Evolutionary conservation across 495 filamentous ascomycete species (phyloP), one percentile per base, ranked within the genome.

Genomic region (Penicillium subrubescens): DNA sequence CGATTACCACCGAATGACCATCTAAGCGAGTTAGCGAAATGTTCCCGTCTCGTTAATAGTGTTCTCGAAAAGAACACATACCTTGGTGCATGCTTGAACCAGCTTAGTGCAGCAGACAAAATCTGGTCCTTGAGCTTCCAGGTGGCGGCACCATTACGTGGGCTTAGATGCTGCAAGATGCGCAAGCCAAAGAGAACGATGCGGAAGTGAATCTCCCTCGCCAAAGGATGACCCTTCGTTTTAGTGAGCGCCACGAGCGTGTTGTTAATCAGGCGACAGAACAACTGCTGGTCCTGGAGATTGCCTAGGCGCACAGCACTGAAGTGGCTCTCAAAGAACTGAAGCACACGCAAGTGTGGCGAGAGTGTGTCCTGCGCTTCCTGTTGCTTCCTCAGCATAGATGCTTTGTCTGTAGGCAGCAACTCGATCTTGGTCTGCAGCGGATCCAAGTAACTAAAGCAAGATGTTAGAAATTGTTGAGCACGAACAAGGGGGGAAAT

Each of bases 1-100:
- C 91, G 83, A 72, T 97, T 97, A 62, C 94, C 93, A 46, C 96
- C 96, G 73, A 96, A 98, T 3, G 94, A 96, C 95, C 95, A 99
- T 65, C 85, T 81, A 55, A 5, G 46, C 41, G 55, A 33, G 5
- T 56, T 37, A 56, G 33, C 19, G 33, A 1, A 56, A 48, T 3
- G 19, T 11, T 11, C 10, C 3, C 25, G 6, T 12, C 8, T 21
- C 21, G n/a, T 35, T 6, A 35, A 35, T 25, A 5, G 23, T 2
- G 10, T 21, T 21, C 0, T 35, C 37, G 50, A 48, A 54, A 35
- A 23, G 21, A 25, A 63, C 67, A 59, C 34, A 29, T 80, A 86
- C 83, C 87, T 85, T 37, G 96, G 92, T 17, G 90, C 79, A 63
- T 88, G 84, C 43, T 83, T 87, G 74, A 98, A 99, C 96, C 96